Conservation (phyloP, 2,329 filamentous ascomycete genomes). For the Blumeria graminis region DNA sequence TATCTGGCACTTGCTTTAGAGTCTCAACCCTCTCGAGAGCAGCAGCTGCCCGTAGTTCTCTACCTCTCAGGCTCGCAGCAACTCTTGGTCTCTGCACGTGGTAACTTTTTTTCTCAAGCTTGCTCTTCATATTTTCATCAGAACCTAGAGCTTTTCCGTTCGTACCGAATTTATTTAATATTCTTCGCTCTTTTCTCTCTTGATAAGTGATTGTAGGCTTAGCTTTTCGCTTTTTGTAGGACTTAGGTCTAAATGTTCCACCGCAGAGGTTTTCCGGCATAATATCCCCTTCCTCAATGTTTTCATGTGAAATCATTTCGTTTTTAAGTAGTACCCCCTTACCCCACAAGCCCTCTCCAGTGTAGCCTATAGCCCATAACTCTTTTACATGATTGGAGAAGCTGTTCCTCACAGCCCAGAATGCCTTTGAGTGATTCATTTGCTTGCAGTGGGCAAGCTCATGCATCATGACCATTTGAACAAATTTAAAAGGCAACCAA, state of each 20-base stretch:
- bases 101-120: constrained; percentile 24
- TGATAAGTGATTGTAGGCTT: constrained; percentile 20
- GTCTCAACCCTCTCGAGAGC: constrained; percentile 31
- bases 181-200: constrained; percentile 25
- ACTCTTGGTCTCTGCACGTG: constrained; percentile 30
- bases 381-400: constrained; percentile 47
- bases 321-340: constrained; percentile 37
- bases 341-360: constrained; percentile 68
- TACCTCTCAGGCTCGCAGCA: constrained; percentile 31
- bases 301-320: constrained; percentile 32
- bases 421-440: constrained; percentile 68
- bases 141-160: constrained; percentile 16
- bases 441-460: constrained; percentile 63
- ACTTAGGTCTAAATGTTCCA: constrained; percentile 44
- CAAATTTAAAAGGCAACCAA: constrained; percentile 64
- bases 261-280: constrained; percentile 56
- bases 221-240: constrained; percentile 24
- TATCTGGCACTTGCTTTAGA: constrained; percentile 18
- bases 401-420: constrained; percentile 56
- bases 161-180: constrained; percentile 33
- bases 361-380: constrained; percentile 47
- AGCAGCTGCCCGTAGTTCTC: constrained; percentile 35
- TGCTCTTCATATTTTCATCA: constrained; percentile 31
- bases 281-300: constrained; percentile 26
- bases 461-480: constrained; percentile 93